Percentiles rank a stretch among this genome's conserved stretches.
Evolutionary conservation across 306 rosid species (phyloP).

Genomic region (Dalbergia cochinchinensis): DNA sequence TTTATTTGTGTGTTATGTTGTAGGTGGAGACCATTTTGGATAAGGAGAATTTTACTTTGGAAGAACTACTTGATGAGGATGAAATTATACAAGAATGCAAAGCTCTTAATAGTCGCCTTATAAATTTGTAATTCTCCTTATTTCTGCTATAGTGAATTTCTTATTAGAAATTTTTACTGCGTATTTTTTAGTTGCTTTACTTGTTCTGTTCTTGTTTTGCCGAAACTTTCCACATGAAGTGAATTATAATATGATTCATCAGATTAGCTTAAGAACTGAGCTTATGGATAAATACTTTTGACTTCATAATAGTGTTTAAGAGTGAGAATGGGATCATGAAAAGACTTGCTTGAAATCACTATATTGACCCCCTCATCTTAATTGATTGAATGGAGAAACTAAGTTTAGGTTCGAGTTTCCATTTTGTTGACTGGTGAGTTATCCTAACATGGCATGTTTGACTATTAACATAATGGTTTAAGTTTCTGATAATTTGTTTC

Average conservation of each 20-base stretch:
- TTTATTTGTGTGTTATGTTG: slow-evolving; percentile 44
- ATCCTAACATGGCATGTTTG: not conserved
- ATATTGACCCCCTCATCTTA: not conserved
- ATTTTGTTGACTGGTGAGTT: slow-evolving; percentile 19
- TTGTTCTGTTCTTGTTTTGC: slow-evolving; percentile 12
- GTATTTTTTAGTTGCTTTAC: slow-evolving; percentile 29
- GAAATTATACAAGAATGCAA: slow-evolving; percentile 99
- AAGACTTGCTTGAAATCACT: slow-evolving; percentile 29
- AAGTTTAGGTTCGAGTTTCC: slow-evolving; percentile 17
- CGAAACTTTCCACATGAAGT: slow-evolving; percentile 25
- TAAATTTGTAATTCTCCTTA: slow-evolving; percentile 82
- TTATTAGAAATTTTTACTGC: slow-evolving; percentile 18
- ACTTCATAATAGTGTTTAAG: not conserved
- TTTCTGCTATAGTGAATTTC: slow-evolving; percentile 30
- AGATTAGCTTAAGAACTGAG: slow-evolving; percentile 1
- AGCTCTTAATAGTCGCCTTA: slow-evolving; percentile 94
- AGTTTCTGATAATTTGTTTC: slow-evolving; percentile 15
- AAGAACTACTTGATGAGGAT: slow-evolving; percentile 97
- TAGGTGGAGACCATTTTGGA: slow-evolving; percentile 99
- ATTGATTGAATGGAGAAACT: slow-evolving; percentile 20
- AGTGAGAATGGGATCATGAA: slow-evolving; percentile 31
- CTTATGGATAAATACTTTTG: slow-evolving; percentile 36
- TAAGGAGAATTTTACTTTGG: slow-evolving; percentile 85
- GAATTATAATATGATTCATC: slow-evolving; percentile 25
- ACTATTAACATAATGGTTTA: not conserved